phyloP scores from a whole-genome alignment of 176 grass and related monocot species.

The Phoenix roebelenii region DNA sequence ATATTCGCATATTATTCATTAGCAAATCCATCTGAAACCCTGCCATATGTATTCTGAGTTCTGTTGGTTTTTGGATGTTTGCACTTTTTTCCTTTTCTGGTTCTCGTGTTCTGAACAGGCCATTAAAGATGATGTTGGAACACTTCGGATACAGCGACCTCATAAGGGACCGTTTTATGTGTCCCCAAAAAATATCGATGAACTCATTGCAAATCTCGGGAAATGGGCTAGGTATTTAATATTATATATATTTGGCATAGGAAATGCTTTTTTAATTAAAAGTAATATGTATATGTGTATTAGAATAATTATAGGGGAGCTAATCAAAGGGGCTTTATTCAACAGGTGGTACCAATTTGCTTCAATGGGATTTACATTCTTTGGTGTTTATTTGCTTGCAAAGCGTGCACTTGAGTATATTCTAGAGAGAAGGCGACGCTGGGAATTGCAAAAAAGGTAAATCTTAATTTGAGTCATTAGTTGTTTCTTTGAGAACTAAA shows the following conservation, averaged over 20 bases:
- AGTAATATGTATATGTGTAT: slow-evolving; percentile 11
- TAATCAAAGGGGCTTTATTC: too few relatives aligned
- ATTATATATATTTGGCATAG: not conserved
- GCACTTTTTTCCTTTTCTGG: not conserved
- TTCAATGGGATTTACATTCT: slow-evolving; percentile 78
- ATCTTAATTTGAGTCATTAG: not conserved
- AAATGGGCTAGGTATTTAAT: slow-evolving; percentile 78
- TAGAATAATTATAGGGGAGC: too few relatives aligned
- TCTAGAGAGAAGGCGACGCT: slow-evolving; percentile 49
- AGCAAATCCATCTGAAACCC: too few relatives aligned
- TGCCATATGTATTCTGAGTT: too few relatives aligned
- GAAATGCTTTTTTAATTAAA: too few relatives aligned
- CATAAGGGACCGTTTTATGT: slow-evolving; percentile 96
- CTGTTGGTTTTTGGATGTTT: too few relatives aligned
- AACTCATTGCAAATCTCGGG: slow-evolving; percentile 82
- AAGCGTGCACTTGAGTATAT: slow-evolving; percentile 76
- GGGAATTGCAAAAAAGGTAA: slow-evolving; percentile 78
- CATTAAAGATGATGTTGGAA: slow-evolving; percentile 94
- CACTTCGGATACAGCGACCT: slow-evolving; percentile 71
- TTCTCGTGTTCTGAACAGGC: slow-evolving; percentile 50
- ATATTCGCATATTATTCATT: too few relatives aligned
- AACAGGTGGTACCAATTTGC: slow-evolving; percentile 75
- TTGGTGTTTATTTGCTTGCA: slow-evolving; percentile 76
- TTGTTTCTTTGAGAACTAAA: not conserved
- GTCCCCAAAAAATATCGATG: slow-evolving; percentile 76